Conservation (phyloP, 768 basidiomycete species). For the Pisolithus orientalis region DNA sequence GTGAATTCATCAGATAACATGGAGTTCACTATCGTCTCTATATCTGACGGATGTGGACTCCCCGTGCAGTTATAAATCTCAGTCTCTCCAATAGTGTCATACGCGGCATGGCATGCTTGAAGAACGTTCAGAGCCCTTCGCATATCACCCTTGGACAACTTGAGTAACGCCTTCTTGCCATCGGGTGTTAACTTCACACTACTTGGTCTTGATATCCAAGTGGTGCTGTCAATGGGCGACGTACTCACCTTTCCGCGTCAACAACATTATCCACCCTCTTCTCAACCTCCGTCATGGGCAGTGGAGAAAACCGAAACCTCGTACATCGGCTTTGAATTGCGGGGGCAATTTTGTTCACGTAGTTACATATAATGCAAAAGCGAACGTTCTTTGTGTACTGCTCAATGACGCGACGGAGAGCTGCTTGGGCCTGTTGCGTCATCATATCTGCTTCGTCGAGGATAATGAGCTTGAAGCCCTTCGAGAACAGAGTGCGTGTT, state of each 20-base stretch:
- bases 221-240: background rate
- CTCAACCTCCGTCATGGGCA: conserved; percentile 82
- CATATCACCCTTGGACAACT: conserved; percentile 97
- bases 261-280: conserved; percentile 74
- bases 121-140: conserved; percentile 91
- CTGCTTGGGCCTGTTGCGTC: conserved; percentile 96
- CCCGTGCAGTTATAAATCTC: conserved; percentile 97
- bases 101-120: conserved; percentile 97
- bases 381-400: conserved; percentile 98
- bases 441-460: conserved; percentile 99
- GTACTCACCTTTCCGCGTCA: conserved; percentile 71
- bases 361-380: conserved; percentile 99
- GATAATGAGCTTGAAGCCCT: conserved; percentile 95
- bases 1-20: conserved; percentile 98
- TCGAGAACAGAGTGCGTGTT: conserved; percentile 85
- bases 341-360: conserved; percentile 98
- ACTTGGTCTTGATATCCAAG: conserved; percentile 1
- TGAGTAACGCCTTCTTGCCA: conserved; percentile 84
- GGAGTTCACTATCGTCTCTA: conserved; percentile 86
- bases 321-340: conserved; percentile 99
- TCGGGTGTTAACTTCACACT: conserved; percentile 86
- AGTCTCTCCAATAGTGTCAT: conserved; percentile 79
- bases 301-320: conserved; percentile 91
- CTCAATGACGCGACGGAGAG: conserved; percentile 94
- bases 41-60: conserved; percentile 91